Conservation (phyloP, 768 basidiomycete species). For the Leccinum olivaceopallidum region DNA sequence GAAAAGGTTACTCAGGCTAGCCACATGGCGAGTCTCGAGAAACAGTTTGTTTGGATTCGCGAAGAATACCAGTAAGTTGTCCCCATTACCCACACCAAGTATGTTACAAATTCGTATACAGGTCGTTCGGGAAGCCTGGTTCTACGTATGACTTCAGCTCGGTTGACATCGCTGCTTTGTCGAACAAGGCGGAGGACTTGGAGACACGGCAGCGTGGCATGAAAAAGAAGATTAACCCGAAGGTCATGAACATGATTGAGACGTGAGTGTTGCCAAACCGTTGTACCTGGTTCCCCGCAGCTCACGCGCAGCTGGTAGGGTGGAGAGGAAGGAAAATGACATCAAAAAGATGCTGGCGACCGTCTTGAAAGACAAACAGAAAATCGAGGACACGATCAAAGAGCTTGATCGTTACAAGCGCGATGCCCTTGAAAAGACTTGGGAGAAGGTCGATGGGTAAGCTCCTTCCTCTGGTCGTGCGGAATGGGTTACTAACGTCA, state of each 20-base stretch:
- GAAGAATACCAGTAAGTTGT: constrained; percentile 80
- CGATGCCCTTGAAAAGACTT: constrained; percentile 90
- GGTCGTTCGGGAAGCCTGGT: constrained; percentile 81
- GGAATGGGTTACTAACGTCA: neutral
- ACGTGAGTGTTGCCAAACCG: constrained; percentile 49
- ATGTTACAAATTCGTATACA: constrained; percentile 30
- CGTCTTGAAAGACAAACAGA: constrained; percentile 89
- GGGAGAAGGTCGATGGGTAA: constrained; percentile 93
- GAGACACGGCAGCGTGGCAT: constrained; percentile 78
- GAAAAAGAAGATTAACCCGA: constrained; percentile 96
- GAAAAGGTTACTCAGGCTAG: constrained; percentile 60
- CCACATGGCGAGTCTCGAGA: constrained; percentile 65
- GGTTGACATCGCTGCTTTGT: constrained; percentile 58
- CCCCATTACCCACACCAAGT: neutral
- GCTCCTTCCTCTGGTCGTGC: constrained; percentile 22
- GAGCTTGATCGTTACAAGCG: constrained; percentile 94
- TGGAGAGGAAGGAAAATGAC: constrained; percentile 90
- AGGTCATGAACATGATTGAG: constrained; percentile 95
- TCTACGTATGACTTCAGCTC: constrained; percentile 79
- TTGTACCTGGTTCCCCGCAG: neutral
- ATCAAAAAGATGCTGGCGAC: constrained; percentile 86
- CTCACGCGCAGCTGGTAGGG: constrained; percentile 45
- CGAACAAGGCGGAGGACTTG: constrained; percentile 69
- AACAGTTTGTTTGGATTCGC: constrained; percentile 82
- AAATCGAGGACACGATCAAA: constrained; percentile 92